Evolutionary conservation across 2,329 filamentous ascomycete genomes (phyloP), one percentile per base, ranked within the genome.

Genomic region (Colletotrichum lentis): DNA sequence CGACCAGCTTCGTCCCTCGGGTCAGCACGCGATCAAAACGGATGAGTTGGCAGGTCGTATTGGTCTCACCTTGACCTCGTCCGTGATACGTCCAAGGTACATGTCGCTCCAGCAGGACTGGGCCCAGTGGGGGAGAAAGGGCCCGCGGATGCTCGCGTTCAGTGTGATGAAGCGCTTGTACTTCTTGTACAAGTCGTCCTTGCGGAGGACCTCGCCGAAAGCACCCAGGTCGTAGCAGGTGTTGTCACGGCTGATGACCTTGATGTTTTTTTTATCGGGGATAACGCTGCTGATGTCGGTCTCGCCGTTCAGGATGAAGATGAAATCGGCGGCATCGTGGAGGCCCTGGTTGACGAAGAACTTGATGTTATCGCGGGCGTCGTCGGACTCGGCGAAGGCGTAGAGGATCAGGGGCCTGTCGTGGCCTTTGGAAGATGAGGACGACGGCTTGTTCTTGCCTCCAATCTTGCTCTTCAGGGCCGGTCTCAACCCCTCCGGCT

Each of bases 231-330:
- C 78, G 69, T 73, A 80, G 71, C 78, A 80, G 10, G 73, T 74
- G 65, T 78, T 75, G 12, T 72, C 52, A 3, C 76, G 75, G 11
- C 72, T 64, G 31, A 80, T 71, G 39, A 77, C 62, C 44, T 73
- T 72, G 57, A 80, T 73, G 68, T 81, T 80, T n/a, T 71, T 49
- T 41, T 69, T 67, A 5, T 64, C 39, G 0, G 78, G 78, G 56
- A 80, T 73, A 1, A 74, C 54, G 2, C 55, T 35, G 46, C 66
- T 62, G 2, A 69, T 72, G 53, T 75, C 71, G 37, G 75, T 75
- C 49, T 74, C 71, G 44, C 79, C 79, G 56, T 80, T 78, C 55
- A 80, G 71, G 63, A 80, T 77, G 70, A 80, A 80, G 67, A 80
- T 71, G 69, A 80, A 80, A 71, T 80, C 79, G 54, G 78, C 79